Conservation (phyloP, 331 rosid genomes). For the Arachis monticola region DNA sequence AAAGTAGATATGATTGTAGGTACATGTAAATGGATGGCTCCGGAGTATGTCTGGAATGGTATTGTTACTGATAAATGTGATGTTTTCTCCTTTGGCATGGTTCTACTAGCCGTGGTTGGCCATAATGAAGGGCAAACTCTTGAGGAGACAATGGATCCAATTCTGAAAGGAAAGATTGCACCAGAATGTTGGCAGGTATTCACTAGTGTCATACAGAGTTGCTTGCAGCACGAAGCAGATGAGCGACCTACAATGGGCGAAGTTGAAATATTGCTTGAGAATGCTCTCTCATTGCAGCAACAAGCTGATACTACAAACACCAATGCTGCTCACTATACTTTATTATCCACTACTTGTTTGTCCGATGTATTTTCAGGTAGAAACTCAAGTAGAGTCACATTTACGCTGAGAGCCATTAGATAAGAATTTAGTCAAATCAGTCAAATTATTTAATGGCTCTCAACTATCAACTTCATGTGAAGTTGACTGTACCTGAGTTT, state of each 20-base stretch:
- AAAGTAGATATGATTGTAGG: neutral
- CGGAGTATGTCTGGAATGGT: neutral
- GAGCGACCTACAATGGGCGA: constrained; percentile 17
- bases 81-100: constrained; percentile 33
- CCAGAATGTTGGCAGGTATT: neutral
- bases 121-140: neutral
- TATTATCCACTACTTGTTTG: neutral
- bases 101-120: constrained; percentile 24
- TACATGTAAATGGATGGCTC: neutral
- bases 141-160: constrained; percentile 7
- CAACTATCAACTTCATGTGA: too few species aligned
- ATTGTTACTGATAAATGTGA: constrained; percentile 21
- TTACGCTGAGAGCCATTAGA: too few species aligned
- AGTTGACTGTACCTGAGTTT: too few species aligned
- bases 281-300: constrained; percentile 5
- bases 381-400: too few species aligned
- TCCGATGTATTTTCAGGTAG: too few species aligned
- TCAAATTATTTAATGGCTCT: too few species aligned
- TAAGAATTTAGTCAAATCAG: too few species aligned
- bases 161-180: constrained; percentile 11
- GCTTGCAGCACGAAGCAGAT: neutral
- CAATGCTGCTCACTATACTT: neutral
- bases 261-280: constrained; percentile 2
- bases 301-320: neutral
- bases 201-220: neutral